Percentiles rank a stretch among this genome's conserved stretches.
phyloP scores from a whole-genome alignment of 2,329 filamentous ascomycete genomes.

The Penicillium sp. region DNA sequence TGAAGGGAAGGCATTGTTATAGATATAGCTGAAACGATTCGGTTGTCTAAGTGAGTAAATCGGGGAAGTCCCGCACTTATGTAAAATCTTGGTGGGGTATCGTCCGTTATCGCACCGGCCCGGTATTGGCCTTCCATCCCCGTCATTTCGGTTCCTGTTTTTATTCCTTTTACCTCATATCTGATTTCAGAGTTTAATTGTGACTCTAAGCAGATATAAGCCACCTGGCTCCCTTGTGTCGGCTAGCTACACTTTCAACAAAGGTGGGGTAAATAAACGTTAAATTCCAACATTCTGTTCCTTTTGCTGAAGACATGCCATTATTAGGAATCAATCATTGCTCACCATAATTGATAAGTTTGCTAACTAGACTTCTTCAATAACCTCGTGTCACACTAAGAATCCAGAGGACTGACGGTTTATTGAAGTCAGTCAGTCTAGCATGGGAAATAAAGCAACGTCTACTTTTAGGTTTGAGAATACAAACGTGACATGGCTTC shows the following conservation, averaged over 20 bases:
- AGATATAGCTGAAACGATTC: background rate
- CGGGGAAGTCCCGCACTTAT: slow-evolving; percentile 12
- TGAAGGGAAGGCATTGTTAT: slow-evolving; percentile 30
- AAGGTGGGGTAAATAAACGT: background rate
- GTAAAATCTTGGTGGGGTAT: slow-evolving; percentile 15
- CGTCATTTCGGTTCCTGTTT: background rate
- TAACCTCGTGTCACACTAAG: background rate
- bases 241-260: background rate
- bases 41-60: background rate
- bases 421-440: background rate
- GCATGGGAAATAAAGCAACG: background rate
- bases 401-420: background rate
- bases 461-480: background rate
- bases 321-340: no score
- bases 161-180: background rate
- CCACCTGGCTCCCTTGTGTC: no score
- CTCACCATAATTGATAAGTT: no score
- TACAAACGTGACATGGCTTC: no score
- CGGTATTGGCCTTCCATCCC: background rate
- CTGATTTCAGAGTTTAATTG: background rate
- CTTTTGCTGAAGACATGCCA: background rate
- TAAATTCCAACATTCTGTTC: background rate
- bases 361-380: background rate
- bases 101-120: slow-evolving; percentile 1
- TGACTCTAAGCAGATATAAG: background rate